These are phyloP conservation scores for Endocladia muricata DNA, from an alignment of 31 red algal species.

Conservation along the genomic window DNA sequence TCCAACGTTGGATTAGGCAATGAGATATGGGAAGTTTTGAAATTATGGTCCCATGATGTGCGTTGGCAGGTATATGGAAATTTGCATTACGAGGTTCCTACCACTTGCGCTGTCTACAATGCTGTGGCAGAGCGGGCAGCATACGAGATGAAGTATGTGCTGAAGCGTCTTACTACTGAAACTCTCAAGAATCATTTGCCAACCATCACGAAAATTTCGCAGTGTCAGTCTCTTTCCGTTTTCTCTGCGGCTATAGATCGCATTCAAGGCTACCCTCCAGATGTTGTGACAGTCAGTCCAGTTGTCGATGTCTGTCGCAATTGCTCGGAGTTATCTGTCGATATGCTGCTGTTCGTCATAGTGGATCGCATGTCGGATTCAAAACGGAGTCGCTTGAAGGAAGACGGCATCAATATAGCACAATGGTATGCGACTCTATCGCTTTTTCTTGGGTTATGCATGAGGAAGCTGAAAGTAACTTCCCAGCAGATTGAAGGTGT, in stretches of 20 bases:
- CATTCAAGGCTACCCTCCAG: slow-evolving; percentile 47
- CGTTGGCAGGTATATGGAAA: slow-evolving; percentile 49
- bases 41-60: slow-evolving; percentile 22
- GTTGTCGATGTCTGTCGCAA: slow-evolving; percentile 33
- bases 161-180: slow-evolving; percentile 42
- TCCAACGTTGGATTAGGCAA: slow-evolving; percentile 25
- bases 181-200: slow-evolving; percentile 10
- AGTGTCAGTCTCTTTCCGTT: slow-evolving; percentile 28
- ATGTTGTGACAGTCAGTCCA: slow-evolving; percentile 32
- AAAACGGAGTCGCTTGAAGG: slow-evolving; percentile 37
- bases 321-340: slow-evolving; percentile 24
- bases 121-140: slow-evolving; percentile 20
- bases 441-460: slow-evolving; percentile 32
- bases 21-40: slow-evolving; percentile 43
- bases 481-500: slow-evolving; percentile 47
- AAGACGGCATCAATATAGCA: slow-evolving; percentile 51
- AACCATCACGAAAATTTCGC: slow-evolving; percentile 29
- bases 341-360: slow-evolving; percentile 42
- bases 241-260: slow-evolving; percentile 29
- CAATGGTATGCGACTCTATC: slow-evolving; percentile 66
- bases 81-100: slow-evolving; percentile 28
- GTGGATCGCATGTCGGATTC: slow-evolving; percentile 56
- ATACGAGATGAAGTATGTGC: slow-evolving; percentile 44
- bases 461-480: slow-evolving; percentile 22
- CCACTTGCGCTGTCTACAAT: slow-evolving; percentile 26